Evolutionary conservation across 2,329 filamentous ascomycete species (phyloP).

Genomic region (Fusarium sp.): DNA sequence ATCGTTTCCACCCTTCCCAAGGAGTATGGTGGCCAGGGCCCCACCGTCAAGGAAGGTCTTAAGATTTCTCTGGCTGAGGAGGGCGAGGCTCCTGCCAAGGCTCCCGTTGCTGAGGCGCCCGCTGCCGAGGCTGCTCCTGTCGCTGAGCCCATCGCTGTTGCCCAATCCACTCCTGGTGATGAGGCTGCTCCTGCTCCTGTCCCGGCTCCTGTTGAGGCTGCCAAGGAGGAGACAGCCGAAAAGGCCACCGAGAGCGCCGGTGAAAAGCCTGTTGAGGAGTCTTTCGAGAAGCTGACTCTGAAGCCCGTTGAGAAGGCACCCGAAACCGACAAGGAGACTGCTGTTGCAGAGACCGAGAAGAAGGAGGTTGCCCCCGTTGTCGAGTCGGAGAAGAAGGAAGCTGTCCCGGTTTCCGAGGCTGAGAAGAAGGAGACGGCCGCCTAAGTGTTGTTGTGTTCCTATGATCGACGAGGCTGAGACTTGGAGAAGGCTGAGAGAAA

Average conservation of each 20-base stretch:
- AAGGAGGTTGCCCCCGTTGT: not conserved
- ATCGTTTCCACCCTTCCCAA: slow-evolving; percentile 76
- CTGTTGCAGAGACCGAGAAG: not conserved
- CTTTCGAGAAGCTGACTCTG: slow-evolving; percentile 30
- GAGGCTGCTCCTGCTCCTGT: slow-evolving; percentile 17
- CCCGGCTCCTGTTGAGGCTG: slow-evolving; percentile 28
- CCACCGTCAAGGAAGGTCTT: slow-evolving; percentile 53
- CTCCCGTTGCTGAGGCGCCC: slow-evolving; percentile 9
- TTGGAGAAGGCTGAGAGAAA: not conserved
- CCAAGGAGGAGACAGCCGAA: slow-evolving; percentile 33
- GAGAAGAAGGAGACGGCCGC: slow-evolving; percentile 12
- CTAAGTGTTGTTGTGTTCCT: not conserved
- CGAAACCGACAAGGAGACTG: slow-evolving; percentile 1
- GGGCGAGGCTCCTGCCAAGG: slow-evolving; percentile 21
- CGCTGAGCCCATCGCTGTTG: slow-evolving; percentile 21
- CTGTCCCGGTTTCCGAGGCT: not conserved
- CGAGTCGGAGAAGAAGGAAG: not conserved
- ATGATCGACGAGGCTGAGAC: not conserved
- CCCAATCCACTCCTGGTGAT: not conserved
- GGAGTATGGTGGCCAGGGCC: slow-evolving; percentile 82
- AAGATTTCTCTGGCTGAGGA: slow-evolving; percentile 45
- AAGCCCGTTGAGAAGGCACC: slow-evolving; percentile 11
- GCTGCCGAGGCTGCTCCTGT: slow-evolving; percentile 9
- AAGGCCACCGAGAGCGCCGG: slow-evolving; percentile 24
- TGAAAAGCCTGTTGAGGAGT: slow-evolving; percentile 36